Conservation (phyloP, 257 asterid species). For the Solanum virginianum region DNA sequence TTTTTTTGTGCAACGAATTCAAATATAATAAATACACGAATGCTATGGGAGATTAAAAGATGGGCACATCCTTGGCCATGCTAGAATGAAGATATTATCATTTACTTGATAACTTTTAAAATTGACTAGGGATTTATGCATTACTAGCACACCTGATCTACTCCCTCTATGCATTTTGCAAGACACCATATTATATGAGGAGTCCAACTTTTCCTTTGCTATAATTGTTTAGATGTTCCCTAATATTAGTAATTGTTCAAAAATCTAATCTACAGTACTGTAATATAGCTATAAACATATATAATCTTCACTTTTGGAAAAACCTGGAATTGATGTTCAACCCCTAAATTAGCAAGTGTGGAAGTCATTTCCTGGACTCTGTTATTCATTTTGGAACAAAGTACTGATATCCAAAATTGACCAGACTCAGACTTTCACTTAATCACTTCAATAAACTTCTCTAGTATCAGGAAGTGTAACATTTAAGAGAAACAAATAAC, state of each 20-base stretch:
- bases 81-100: neutral
- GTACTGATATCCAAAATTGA: neutral
- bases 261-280: neutral
- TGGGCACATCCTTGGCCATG: neutral
- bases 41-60: neutral
- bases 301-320: neutral
- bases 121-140: neutral
- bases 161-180: neutral
- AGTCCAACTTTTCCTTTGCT: neutral
- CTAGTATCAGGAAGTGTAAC: neutral
- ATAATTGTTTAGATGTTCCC: neutral
- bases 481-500: conserved; percentile 16
- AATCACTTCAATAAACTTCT: neutral
- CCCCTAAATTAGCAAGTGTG: neutral
- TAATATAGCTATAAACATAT: neutral
- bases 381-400: neutral
- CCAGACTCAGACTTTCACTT: neutral
- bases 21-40: neutral
- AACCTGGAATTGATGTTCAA: neutral
- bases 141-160: neutral
- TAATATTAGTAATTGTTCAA: neutral
- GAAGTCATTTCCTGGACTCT: neutral
- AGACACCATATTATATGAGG: neutral
- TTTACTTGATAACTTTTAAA: neutral
- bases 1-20: neutral